Evolutionary conservation across 257 asterid species (phyloP).

Genomic region (Schizonepeta tenuifolia): DNA sequence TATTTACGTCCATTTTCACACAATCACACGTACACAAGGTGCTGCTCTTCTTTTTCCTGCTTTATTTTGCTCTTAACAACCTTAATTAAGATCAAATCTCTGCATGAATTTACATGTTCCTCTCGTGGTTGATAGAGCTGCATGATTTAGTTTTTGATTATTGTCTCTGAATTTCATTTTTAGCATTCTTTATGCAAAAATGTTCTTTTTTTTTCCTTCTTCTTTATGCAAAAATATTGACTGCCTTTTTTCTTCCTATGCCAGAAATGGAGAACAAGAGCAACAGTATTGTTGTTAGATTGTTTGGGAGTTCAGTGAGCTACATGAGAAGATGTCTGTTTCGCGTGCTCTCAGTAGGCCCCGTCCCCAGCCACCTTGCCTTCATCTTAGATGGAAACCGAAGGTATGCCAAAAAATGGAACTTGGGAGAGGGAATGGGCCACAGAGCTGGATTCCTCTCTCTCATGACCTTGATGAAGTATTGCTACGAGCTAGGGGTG

Average conservation of each 20-base stretch:
- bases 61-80: not conserved
- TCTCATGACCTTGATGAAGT: conserved; percentile 67
- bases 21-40: not conserved
- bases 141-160: not conserved
- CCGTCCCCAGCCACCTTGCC: conserved; percentile 73
- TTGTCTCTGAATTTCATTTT: too few relatives aligned
- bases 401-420: conserved; percentile 64
- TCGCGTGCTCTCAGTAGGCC: conserved; percentile 57
- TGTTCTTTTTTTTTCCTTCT: too few relatives aligned
- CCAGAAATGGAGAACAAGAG: conserved; percentile 12
- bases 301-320: conserved; percentile 49
- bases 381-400: conserved; percentile 82
- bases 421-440: conserved; percentile 62
- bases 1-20: not conserved
- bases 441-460: conserved; percentile 72
- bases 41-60: not conserved
- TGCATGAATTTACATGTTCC: too few relatives aligned
- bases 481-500: conserved; percentile 74
- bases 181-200: too few relatives aligned
- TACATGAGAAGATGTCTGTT: conserved; percentile 58
- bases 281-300: conserved; percentile 31
- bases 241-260: not conserved
- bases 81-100: not conserved
- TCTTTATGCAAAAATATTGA: not conserved
- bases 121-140: not conserved